Evolutionary conservation across 495 filamentous ascomycete species (phyloP).

Genomic region (Oleoguttula mirabilis): DNA sequence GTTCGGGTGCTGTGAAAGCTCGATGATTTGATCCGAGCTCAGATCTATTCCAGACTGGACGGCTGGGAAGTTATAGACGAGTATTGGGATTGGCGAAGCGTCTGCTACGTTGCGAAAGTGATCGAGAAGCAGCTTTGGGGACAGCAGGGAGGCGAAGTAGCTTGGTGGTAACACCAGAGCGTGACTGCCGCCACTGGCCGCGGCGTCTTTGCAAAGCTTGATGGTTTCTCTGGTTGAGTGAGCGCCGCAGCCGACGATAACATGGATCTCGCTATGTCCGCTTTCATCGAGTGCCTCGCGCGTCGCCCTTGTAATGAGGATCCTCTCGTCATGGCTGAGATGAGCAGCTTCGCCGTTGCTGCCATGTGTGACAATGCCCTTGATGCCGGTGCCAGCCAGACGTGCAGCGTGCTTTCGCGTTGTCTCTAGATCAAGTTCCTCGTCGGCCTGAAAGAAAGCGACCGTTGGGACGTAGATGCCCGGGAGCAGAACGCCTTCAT

Average conservation of each 20-base stretch:
- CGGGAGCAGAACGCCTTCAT: constrained; percentile 21
- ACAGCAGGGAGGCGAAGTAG: constrained; percentile 64
- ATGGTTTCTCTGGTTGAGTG: constrained; percentile 82
- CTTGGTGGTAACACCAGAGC: constrained; percentile 73
- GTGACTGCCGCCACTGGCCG: constrained; percentile 66
- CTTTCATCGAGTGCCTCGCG: constrained; percentile 60
- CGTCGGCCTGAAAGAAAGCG: constrained; percentile 28
- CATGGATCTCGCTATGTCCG: constrained; percentile 53
- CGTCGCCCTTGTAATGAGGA: constrained; percentile 54
- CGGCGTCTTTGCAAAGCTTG: constrained; percentile 64
- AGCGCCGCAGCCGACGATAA: constrained; percentile 77
- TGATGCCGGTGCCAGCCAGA: constrained; percentile 68
- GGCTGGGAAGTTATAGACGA: constrained; percentile 91
- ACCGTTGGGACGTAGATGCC: constrained; percentile 33
- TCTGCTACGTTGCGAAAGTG: constrained; percentile 72
- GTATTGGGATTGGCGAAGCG: constrained; percentile 69
- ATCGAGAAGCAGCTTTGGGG: constrained; percentile 48
- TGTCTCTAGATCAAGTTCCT: constrained; percentile 52
- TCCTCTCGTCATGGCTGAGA: constrained; percentile 28
- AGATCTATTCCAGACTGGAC: constrained; percentile 74
- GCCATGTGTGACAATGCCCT: constrained; percentile 73
- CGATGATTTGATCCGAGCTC: constrained; percentile 63
- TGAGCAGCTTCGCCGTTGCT: constrained; percentile 60
- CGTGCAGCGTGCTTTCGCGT: constrained; percentile 66
- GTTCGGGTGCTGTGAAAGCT: constrained; percentile 66